Conservation (phyloP, 2,329 filamentous ascomycete species). For the Lecanicillium sp. region DNA sequence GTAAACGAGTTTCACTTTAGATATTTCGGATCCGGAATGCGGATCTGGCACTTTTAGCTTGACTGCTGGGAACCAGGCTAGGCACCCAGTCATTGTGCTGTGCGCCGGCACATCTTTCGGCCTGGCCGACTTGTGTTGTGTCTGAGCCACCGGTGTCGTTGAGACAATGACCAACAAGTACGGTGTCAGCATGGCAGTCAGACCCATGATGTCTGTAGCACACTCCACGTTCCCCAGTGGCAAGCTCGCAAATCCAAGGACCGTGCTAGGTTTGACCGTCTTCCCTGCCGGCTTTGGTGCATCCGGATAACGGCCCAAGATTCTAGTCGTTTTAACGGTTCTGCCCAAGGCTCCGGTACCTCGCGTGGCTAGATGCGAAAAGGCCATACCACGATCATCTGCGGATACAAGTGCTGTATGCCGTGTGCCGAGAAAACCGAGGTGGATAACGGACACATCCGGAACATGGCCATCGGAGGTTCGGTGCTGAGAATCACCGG, state of each 20-base stretch:
- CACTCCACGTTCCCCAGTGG: constrained; percentile 93
- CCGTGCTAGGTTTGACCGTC: constrained; percentile 81
- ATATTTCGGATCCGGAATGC: constrained; percentile 58
- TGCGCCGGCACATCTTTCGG: constrained; percentile 89
- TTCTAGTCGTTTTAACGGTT: constrained; percentile 80
- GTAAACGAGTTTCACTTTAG: constrained; percentile 84
- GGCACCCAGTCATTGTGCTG: constrained; percentile 83
- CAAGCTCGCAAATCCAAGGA: constrained; percentile 82
- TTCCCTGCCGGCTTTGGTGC: constrained; percentile 54
- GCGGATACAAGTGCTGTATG: constrained; percentile 94
- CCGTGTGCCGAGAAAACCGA: constrained; percentile 91
- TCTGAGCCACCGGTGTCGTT: constrained; percentile 91
- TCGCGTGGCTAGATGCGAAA: constrained; percentile 89
- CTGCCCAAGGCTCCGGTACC: constrained; percentile 81
- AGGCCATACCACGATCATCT: constrained; percentile 93
- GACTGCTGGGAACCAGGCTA: constrained; percentile 96
- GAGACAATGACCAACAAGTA: constrained; percentile 96
- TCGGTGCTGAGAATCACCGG: constrained; percentile 54
- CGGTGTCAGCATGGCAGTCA: constrained; percentile 92
- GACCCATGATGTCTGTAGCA: constrained; percentile 74
- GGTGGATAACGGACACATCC: constrained; percentile 71
- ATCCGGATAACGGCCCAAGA: constrained; percentile 84
- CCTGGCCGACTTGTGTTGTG: constrained; percentile 85
- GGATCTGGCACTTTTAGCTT: constrained; percentile 73
- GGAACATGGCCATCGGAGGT: constrained; percentile 76